phyloP scores from a whole-genome alignment of 1,139 yeast genomes.

The Casaregolazyma lundiana region DNA sequence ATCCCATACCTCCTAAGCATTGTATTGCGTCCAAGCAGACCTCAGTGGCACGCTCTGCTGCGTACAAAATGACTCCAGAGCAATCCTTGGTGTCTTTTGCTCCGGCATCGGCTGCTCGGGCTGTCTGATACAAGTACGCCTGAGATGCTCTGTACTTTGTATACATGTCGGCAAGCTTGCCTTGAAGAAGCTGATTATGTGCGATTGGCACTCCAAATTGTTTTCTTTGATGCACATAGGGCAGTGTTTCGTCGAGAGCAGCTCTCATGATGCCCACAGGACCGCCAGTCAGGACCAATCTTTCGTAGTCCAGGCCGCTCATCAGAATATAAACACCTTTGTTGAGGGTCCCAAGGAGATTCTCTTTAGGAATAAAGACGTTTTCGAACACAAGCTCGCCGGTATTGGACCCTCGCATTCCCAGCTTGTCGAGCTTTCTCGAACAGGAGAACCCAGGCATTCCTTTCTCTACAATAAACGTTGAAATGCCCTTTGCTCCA shows the following conservation, averaged over 20 bases:
- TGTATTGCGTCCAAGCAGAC: slow-evolving; percentile 34
- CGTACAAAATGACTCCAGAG: slow-evolving; percentile 33
- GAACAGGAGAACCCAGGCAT: slow-evolving; percentile 31
- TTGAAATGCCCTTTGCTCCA: slow-evolving; percentile 33
- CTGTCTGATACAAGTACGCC: slow-evolving; percentile 30
- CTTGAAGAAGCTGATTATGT: slow-evolving; percentile 33
- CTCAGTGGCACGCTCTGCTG: slow-evolving; percentile 35
- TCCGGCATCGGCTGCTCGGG: slow-evolving; percentile 29
- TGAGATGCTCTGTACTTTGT: slow-evolving; percentile 32
- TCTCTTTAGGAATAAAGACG: slow-evolving; percentile 34
- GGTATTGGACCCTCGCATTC: slow-evolving; percentile 35
- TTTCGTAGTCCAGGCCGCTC: slow-evolving; percentile 33
- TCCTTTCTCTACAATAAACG: slow-evolving; percentile 31
- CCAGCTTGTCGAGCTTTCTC: slow-evolving; percentile 33
- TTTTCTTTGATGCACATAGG: slow-evolving; percentile 32
- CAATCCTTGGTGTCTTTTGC: slow-evolving; percentile 31
- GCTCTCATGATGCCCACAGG: slow-evolving; percentile 34
- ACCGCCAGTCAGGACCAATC: slow-evolving; percentile 34
- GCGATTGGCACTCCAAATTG: slow-evolving; percentile 35
- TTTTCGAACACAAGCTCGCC: slow-evolving; percentile 33
- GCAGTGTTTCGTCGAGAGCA: slow-evolving; percentile 33
- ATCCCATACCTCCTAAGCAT: slow-evolving; percentile 35
- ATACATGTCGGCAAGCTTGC: slow-evolving; percentile 35
- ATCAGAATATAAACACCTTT: slow-evolving; percentile 33
- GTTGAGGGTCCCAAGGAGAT: slow-evolving; percentile 29